Evolutionary conservation across 306 rosid genomes (phyloP).

Genomic region (Cicer bijugum): DNA sequence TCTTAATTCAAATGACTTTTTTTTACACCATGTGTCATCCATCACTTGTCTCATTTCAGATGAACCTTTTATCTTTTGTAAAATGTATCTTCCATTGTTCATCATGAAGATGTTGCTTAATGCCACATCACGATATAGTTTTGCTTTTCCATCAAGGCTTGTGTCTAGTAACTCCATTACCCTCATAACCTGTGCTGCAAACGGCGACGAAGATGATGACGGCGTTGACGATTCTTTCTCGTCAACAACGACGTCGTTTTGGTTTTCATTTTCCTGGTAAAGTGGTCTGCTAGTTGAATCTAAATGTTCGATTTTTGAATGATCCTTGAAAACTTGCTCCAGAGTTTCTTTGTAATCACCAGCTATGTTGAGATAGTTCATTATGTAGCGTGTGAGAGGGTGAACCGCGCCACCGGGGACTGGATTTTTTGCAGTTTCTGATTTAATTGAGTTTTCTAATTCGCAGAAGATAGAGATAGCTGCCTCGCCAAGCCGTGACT

Average conservation of each 20-base stretch:
- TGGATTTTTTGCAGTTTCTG: conserved; percentile 44
- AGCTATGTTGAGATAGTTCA: conserved; percentile 53
- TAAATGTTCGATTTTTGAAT: conserved; percentile 50
- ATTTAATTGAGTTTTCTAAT: conserved; percentile 49
- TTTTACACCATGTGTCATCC: conserved; percentile 83
- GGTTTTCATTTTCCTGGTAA: background rate
- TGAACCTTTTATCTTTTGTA: conserved; percentile 77
- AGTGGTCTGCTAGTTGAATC: conserved; percentile 54
- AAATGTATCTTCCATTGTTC: conserved; percentile 92
- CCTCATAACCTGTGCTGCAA: conserved; percentile 52
- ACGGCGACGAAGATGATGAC: conserved; percentile 47
- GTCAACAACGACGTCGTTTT: background rate
- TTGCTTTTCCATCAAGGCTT: conserved; percentile 63
- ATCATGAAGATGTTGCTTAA: conserved; percentile 77
- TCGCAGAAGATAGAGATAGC: conserved; percentile 49
- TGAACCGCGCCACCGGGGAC: conserved; percentile 62
- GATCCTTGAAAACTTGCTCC: conserved; percentile 58
- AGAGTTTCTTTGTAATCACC: conserved; percentile 57
- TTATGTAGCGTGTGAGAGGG: conserved; percentile 55
- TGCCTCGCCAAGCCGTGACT: conserved; percentile 54
- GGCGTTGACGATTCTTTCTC: conserved; percentile 40
- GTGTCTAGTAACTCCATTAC: conserved; percentile 73
- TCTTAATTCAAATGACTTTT: conserved; percentile 66
- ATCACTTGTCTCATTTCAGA: conserved; percentile 59
- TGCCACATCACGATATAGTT: conserved; percentile 62